phyloP scores from a whole-genome alignment of 495 filamentous ascomycete genomes.

The Aspergillus haitiensis region DNA sequence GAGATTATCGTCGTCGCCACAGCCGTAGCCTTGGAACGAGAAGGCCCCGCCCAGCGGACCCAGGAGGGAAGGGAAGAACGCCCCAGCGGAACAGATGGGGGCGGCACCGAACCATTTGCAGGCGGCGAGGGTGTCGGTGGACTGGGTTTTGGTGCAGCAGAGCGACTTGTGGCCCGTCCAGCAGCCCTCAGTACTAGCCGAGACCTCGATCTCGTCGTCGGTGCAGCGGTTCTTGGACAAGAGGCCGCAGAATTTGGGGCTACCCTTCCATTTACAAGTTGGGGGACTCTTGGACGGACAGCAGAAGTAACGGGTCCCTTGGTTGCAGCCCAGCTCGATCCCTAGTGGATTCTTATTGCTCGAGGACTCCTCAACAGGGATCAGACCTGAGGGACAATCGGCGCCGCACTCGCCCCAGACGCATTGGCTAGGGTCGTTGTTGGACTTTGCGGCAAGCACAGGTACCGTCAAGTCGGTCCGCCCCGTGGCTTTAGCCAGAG shows the following conservation, averaged over 20 bases:
- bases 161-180: constrained; percentile 7
- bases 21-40: constrained; percentile 1
- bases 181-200: constrained; percentile 2
- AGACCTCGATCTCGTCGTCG: constrained; percentile 6
- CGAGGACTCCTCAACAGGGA: constrained; percentile 2
- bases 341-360: constrained; percentile 4
- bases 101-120: constrained; percentile 6
- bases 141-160: constrained; percentile 4
- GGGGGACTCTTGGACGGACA: constrained; percentile 1
- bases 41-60: neutral
- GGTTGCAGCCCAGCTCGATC: constrained; percentile 3
- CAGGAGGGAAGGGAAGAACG: neutral
- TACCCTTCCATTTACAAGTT: constrained; percentile 6
- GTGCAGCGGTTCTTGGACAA: constrained; percentile 1
- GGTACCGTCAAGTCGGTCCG: constrained; percentile 1
- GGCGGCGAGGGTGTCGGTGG: neutral
- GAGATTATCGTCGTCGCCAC: neutral
- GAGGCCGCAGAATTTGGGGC: constrained; percentile 2
- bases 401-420: constrained; percentile 8
- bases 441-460: constrained; percentile 1
- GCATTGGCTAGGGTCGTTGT: constrained; percentile 6
- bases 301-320: constrained; percentile 6
- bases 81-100: neutral
- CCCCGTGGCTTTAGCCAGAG: constrained; percentile 1
- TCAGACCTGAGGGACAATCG: neutral